Evolutionary conservation across 768 basidiomycete species (phyloP), one percentile per base, ranked within the genome.

Genomic region (Pisolithus albus): DNA sequence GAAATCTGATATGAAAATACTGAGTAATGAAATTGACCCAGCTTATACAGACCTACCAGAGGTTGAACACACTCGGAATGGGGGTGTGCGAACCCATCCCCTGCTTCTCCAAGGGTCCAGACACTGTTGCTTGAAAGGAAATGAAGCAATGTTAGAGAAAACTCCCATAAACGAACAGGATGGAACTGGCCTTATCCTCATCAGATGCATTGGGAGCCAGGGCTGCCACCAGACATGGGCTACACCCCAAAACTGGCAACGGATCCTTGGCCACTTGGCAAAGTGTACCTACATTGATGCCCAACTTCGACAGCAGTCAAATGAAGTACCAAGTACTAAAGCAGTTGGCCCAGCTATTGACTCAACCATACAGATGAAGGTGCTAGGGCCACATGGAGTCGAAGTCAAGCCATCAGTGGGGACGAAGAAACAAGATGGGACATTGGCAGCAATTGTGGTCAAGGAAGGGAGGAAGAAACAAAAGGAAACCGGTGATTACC

Each of bases 221-320:
- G 49, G 49, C 15, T 54, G 52, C 30, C 3, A 16, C 6, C 49
- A 43, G 13, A 41, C 44, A n/a, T 50, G 52, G 49, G 38, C 23
- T 7, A 38, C 21, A 9, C 49, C 48, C 16, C 8, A n/a, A 16
- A 28, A 38, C 24, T 7, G 9, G 10, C 48, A 54, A 13, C 13
- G 18, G 4, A 40, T 54, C 7, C 36, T 54, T 19, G 48, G 28
- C 19, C 52, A 54, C 15, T 19, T 43, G 6, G 24, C 44, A 15
- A 54, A 54, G 49, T 54, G 52, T 28, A 32, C 19, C 32, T 50
- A 24, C 21, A 19, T 50, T 34, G 26, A 28, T 26, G 28, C 41
- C 21, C 36, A 45, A 16, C 2, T 42, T 3, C 34, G 13, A 7
- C 41, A 53, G 32, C n/a, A 6, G 21, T 26, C 42, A 13, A 13